Conservation (phyloP, 1,284 basidiomycete species). For the Trichosporon ovoides region DNA sequence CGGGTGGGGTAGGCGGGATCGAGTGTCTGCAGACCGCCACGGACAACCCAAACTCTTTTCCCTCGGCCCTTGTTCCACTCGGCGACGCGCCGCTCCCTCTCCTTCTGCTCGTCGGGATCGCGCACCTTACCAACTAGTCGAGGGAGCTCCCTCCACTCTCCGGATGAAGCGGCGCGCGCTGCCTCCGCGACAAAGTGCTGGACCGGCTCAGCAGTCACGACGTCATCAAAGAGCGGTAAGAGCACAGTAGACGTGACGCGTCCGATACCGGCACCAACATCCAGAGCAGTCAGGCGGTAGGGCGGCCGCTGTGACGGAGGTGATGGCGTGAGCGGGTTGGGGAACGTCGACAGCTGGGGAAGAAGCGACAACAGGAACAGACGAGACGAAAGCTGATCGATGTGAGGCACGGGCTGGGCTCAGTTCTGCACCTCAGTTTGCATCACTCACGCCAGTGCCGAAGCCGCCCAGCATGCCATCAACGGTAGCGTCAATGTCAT, state of each 20-base stretch:
- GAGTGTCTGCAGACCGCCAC: constrained; percentile 69
- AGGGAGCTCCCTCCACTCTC: constrained; percentile 60
- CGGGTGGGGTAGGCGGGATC: constrained; percentile 57
- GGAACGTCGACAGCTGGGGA: constrained; percentile 68
- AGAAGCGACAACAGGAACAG: constrained; percentile 73
- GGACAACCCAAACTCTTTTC: constrained; percentile 75
- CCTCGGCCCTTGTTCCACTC: constrained; percentile 35
- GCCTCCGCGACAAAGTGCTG: constrained; percentile 69
- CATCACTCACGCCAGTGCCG: constrained; percentile 42
- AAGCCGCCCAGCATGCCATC: constrained; percentile 52
- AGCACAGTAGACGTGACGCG: constrained; percentile 80
- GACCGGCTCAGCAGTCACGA: constrained; percentile 83
- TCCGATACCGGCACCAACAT: constrained; percentile 82
- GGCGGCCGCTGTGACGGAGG: constrained; percentile 24
- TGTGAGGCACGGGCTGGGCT: constrained; percentile 68
- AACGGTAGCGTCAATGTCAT: constrained; percentile 46
- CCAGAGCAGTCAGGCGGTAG: constrained; percentile 65
- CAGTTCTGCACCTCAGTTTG: not conserved
- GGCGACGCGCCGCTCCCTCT: constrained; percentile 15
- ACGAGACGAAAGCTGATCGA: constrained; percentile 81
- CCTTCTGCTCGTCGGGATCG: constrained; percentile 23
- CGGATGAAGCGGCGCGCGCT: constrained; percentile 50
- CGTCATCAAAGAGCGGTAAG: constrained; percentile 73
- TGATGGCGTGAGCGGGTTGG: constrained; percentile 57
- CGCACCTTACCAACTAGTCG: constrained; percentile 13